A percentile compares a stretch with the other conserved stretches of the same genome.
Evolutionary conservation across 2,329 filamentous ascomycete species (phyloP).

Genomic region (Fusarium coffeatum): DNA sequence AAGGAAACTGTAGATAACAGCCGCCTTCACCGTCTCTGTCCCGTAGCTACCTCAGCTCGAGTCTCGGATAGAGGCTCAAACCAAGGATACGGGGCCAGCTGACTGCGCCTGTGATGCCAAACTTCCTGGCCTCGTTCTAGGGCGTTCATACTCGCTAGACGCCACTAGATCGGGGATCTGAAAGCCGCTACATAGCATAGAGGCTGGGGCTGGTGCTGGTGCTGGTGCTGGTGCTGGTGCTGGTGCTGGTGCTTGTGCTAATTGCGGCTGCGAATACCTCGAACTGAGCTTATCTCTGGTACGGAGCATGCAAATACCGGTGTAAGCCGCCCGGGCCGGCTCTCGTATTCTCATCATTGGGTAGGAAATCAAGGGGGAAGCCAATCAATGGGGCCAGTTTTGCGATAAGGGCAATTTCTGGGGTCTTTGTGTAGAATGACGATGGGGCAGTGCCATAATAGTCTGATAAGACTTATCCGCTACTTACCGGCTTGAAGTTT

Average conservation of each 20-base stretch:
- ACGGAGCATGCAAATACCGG: constrained; percentile 35
- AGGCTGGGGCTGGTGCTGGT: constrained; percentile 14
- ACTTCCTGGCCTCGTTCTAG: constrained; percentile 16
- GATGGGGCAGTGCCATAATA: constrained; percentile 24
- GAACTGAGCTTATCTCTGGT: constrained; percentile 30
- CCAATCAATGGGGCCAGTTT: constrained; percentile 30
- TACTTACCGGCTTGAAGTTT: constrained; percentile 38
- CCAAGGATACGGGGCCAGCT: constrained; percentile 32
- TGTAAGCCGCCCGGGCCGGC: constrained; percentile 47
- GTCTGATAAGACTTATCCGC: constrained; percentile 39
- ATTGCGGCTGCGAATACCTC: constrained; percentile 26
- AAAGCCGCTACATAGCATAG: constrained; percentile 16
- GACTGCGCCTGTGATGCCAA: constrained; percentile 38
- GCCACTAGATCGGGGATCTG: constrained; percentile 46
- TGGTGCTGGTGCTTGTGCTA: constrained; percentile 7
- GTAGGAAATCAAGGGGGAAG: constrained; percentile 34
- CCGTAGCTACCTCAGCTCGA: constrained; percentile 21
- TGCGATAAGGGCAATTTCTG: constrained; percentile 34
- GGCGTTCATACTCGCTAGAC: constrained; percentile 23
- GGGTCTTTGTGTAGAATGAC: constrained; percentile 13
- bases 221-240: constrained; percentile 9
- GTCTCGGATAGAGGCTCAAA: constrained; percentile 29
- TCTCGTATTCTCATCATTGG: constrained; percentile 44
- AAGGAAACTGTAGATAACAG: constrained; percentile 28
- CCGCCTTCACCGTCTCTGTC: constrained; percentile 12